phyloP scores from a whole-genome alignment of 2,329 filamentous ascomycete genomes.

The Lasiodiplodia sp. region DNA sequence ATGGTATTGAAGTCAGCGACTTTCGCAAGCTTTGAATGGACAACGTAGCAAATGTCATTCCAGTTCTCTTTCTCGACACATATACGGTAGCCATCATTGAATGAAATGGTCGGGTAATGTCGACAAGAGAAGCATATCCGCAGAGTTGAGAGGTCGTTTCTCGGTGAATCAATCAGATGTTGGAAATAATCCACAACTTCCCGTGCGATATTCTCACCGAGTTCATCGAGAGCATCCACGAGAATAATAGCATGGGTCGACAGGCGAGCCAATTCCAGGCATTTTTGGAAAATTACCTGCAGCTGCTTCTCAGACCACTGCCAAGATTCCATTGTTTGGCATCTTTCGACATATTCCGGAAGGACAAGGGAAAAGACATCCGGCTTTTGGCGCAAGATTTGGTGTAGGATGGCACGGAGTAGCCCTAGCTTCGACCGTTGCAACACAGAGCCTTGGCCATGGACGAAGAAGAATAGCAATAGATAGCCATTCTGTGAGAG shows the following conservation, averaged over 20 bases:
- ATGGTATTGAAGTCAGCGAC: background rate
- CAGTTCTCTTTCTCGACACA: background rate
- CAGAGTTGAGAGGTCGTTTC: background rate
- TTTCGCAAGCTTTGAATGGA: background rate
- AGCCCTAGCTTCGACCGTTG: background rate
- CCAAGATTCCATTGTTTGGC: background rate
- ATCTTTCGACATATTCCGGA: background rate
- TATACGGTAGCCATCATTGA: background rate
- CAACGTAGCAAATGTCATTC: background rate
- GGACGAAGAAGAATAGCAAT: background rate
- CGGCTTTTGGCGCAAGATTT: background rate
- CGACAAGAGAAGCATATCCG: background rate
- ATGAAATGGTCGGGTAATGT: background rate
- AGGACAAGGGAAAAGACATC: background rate
- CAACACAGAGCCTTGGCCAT: background rate
- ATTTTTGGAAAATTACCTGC: background rate
- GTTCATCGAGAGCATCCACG: background rate
- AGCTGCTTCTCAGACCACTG: background rate
- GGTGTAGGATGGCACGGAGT: background rate
- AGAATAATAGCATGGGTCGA: background rate
- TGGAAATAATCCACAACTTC: background rate
- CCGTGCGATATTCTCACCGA: background rate
- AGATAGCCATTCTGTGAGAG: background rate
- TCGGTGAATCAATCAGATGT: background rate
- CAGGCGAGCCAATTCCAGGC: background rate